Base-by-base conservation (phyloP, 139 green algal species). In the Spirogloea muscicola region DNA sequence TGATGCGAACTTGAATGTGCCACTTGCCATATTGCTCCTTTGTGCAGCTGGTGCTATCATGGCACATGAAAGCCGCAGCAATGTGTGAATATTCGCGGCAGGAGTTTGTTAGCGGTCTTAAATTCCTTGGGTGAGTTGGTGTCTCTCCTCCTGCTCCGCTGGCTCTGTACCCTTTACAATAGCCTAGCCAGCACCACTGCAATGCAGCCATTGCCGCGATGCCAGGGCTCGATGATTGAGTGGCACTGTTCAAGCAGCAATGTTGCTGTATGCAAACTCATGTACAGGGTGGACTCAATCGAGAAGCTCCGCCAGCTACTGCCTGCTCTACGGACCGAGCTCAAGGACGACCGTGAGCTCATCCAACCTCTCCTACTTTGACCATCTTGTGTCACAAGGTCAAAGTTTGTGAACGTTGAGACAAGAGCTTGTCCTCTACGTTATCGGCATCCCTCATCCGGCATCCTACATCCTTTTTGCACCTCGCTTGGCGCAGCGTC, bases 1-100 rank as follows among this genome's bases (percentile, higher is more conserved):
- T 68, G 59, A 31, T 49, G 6, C 7, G 57, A 31, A 31, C 33
- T 64, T n/a, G n/a, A n/a, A n/a, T n/a, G n/a, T n/a, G n/a, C n/a
- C n/a, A n/a, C n/a, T n/a, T n/a, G n/a, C n/a, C n/a, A n/a, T 41
- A 13, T 58, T 29, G 41, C 29, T 29, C 3, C 33, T 21, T 57
- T 39, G 36, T 82, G 66, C 77, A 90, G 89, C 86, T 97, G 55
- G 89, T 97, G 13, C 84, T 97, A 7, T 88, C 86, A 68, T 95
- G 77, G 70, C 84, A 95, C 76, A 87, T 94, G 61, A 82, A 82
- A 18, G 91, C 91, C 9, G 87, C 74, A 2, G 79, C 84, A 34
- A 97, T 97, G 93, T 90, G 90, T 64, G 91, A 96, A 86, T 97
- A 87, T 75, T 91, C 57, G 31, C 57, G 51, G 3, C 69, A 89